phyloP scores from a whole-genome alignment of 192 early-diverging fungal species.

The Borealophlyctis nickersoniae region DNA sequence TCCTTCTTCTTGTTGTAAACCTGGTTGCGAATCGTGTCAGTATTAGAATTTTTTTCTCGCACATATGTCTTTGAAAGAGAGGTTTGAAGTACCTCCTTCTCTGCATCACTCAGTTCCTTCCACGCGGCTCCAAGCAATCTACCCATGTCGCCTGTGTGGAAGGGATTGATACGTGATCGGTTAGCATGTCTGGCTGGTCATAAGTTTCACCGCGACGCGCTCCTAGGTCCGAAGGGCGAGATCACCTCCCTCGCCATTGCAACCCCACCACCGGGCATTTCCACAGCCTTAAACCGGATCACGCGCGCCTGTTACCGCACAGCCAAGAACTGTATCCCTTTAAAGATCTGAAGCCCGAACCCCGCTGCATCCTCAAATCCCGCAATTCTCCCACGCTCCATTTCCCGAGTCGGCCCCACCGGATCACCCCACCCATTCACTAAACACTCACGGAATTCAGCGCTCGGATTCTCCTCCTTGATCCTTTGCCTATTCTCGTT shows the following conservation, averaged over 20 bases:
- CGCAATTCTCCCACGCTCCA: too few relatives aligned
- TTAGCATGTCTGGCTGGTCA: not conserved
- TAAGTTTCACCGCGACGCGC: not conserved
- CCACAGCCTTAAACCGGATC: too few relatives aligned
- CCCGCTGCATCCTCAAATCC: too few relatives aligned
- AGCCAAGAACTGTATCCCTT: too few relatives aligned
- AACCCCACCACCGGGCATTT: too few relatives aligned
- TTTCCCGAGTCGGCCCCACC: too few relatives aligned
- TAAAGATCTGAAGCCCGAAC: too few relatives aligned
- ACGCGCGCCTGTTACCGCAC: too few relatives aligned
- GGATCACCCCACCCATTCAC: not conserved
- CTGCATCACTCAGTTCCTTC: constrained; percentile 24
- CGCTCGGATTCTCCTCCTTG: constrained; percentile 77
- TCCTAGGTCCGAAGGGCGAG: not conserved
- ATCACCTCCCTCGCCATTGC: not conserved
- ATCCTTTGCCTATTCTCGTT: constrained; percentile 75
- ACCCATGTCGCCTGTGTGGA: constrained; percentile 51
- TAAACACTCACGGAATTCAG: constrained; percentile 37
- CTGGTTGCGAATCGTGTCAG: constrained; percentile 13
- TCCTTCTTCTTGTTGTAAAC: constrained; percentile 39
- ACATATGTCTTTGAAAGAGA: too few relatives aligned
- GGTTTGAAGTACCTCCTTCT: constrained; percentile 4
- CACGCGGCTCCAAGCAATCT: constrained; percentile 71
- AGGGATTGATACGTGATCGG: not conserved
- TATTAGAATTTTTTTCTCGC: too few relatives aligned